phyloP scores from a whole-genome alignment of 768 basidiomycete genomes.

The Rhizopogon vinicolor region DNA sequence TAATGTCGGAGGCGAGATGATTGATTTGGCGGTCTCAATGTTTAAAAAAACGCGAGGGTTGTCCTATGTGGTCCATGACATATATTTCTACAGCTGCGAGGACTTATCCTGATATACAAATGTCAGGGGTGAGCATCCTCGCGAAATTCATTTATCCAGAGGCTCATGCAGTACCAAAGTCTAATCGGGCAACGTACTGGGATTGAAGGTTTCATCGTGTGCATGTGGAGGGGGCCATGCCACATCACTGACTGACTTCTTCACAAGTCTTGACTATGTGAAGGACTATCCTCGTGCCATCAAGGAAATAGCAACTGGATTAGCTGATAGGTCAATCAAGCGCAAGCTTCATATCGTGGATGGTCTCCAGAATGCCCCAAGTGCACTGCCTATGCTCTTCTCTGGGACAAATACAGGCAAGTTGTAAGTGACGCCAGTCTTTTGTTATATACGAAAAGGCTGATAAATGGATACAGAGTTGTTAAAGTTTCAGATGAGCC shows the following conservation, averaged over 20 bases:
- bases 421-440: constrained; percentile 33
- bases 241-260: not conserved
- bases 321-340: constrained; percentile 69
- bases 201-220: constrained; percentile 85
- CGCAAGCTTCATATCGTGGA: constrained; percentile 77
- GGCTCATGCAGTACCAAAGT: constrained; percentile 43
- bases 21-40: constrained; percentile 71
- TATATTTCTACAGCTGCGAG: not conserved
- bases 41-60: constrained; percentile 78
- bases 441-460: not conserved
- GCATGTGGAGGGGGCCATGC: constrained; percentile 15
- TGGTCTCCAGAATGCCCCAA: constrained; percentile 70
- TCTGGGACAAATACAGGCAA: constrained; percentile 78
- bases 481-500: constrained; percentile 49
- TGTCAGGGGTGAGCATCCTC: constrained; percentile 52
- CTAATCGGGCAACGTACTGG: constrained; percentile 76
- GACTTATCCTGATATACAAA: not conserved
- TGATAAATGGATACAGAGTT: constrained; percentile 34
- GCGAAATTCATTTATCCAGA: too few relatives aligned
- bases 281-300: constrained; percentile 54
- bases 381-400: constrained; percentile 64
- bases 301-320: constrained; percentile 49
- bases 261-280: constrained; percentile 66
- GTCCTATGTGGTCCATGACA: too few relatives aligned
- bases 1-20: constrained; percentile 77